These are phyloP conservation scores for Penicillium herquei DNA, from an alignment of 495 filamentous ascomycete genomes.

Conservation along the genomic window DNA sequence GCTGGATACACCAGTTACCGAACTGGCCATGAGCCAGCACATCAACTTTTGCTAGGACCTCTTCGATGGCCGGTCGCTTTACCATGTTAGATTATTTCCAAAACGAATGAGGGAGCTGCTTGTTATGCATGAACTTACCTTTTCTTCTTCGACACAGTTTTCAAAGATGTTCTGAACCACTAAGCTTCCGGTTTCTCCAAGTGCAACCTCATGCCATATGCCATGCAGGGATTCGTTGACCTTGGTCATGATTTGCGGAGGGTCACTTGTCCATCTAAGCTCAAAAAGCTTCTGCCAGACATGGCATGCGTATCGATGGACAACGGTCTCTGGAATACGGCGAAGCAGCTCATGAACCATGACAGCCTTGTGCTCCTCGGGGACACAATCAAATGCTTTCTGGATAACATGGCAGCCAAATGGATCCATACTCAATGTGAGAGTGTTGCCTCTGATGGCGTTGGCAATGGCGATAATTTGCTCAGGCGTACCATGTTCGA, in stretches of 20 bases:
- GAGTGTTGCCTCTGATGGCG: slow-evolving; percentile 90
- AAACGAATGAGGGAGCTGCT: not conserved
- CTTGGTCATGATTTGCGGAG: slow-evolving; percentile 96
- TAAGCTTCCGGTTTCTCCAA: slow-evolving; percentile 94
- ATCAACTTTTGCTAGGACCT: slow-evolving; percentile 90
- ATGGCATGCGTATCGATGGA: slow-evolving; percentile 97
- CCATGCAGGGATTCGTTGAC: slow-evolving; percentile 93
- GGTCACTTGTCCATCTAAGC: slow-evolving; percentile 88
- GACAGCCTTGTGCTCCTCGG: slow-evolving; percentile 94
- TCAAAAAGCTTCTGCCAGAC: slow-evolving; percentile 99
- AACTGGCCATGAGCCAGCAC: slow-evolving; percentile 98
- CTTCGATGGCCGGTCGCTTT: slow-evolving; percentile 93
- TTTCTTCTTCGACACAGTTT: slow-evolving; percentile 97
- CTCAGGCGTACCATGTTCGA: slow-evolving; percentile 94
- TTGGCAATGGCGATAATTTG: slow-evolving; percentile 94
- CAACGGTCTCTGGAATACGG: slow-evolving; percentile 94
- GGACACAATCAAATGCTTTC: slow-evolving; percentile 96
- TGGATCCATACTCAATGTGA: slow-evolving; percentile 94
- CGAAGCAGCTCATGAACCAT: slow-evolving; percentile 98
- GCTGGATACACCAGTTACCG: slow-evolving; percentile 99
- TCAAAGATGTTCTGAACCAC: slow-evolving; percentile 99
- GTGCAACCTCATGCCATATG: slow-evolving; percentile 98
- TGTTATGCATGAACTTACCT: slow-evolving; percentile 52
- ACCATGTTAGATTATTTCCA: slow-evolving; percentile 31
- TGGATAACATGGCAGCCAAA: slow-evolving; percentile 98